Evolutionary conservation across 129 eudicot species (phyloP).

Genomic region (Artemisia tridentata): DNA sequence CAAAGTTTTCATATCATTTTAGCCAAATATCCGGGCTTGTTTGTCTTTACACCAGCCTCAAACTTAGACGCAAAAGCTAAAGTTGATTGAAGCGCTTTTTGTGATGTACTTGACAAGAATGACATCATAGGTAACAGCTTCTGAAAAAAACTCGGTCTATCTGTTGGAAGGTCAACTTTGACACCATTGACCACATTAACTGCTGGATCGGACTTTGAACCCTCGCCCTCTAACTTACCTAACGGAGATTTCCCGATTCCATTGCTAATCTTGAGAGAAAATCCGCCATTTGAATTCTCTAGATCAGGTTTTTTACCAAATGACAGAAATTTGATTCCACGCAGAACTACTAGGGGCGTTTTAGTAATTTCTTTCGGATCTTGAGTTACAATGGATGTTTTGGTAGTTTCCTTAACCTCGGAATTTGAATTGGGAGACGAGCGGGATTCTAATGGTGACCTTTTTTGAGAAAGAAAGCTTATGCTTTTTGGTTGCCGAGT

Average conservation of each 20-base stretch:
- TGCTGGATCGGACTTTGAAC: slow-evolving; percentile 19
- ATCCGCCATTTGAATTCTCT: slow-evolving; percentile 21
- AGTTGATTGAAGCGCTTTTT: slow-evolving; percentile 54
- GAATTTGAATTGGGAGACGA: slow-evolving; percentile 26
- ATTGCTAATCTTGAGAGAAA: slow-evolving; percentile 12
- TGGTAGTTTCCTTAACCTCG: slow-evolving; percentile 24
- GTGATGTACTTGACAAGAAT: slow-evolving; percentile 45
- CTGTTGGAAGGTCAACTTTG: slow-evolving; percentile 21
- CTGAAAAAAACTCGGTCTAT: slow-evolving; percentile 26
- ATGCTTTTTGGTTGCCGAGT: slow-evolving; percentile 52
- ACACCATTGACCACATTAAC: slow-evolving; percentile 20
- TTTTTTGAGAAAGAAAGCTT: slow-evolving; percentile 41
- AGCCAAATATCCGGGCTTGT: slow-evolving; percentile 2
- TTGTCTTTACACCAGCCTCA: slow-evolving; percentile 46
- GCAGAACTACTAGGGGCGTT: slow-evolving; percentile 34
- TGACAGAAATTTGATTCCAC: slow-evolving; percentile 61
- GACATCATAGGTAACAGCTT: slow-evolving; percentile 36
- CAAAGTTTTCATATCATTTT: slow-evolving; percentile 21
- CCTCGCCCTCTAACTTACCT: slow-evolving; percentile 23
- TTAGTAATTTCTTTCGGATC: slow-evolving; percentile 24
- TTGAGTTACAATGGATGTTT: slow-evolving; percentile 13
- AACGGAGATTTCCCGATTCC: slow-evolving; percentile 32
- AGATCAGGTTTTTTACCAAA: slow-evolving; percentile 40
- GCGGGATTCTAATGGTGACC: slow-evolving; percentile 25
- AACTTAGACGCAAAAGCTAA: slow-evolving; percentile 65